Evolutionary conservation across 495 filamentous ascomycete species (phyloP), one percentile per base, ranked within the genome.

Genomic region (Trichoderma parareesei): DNA sequence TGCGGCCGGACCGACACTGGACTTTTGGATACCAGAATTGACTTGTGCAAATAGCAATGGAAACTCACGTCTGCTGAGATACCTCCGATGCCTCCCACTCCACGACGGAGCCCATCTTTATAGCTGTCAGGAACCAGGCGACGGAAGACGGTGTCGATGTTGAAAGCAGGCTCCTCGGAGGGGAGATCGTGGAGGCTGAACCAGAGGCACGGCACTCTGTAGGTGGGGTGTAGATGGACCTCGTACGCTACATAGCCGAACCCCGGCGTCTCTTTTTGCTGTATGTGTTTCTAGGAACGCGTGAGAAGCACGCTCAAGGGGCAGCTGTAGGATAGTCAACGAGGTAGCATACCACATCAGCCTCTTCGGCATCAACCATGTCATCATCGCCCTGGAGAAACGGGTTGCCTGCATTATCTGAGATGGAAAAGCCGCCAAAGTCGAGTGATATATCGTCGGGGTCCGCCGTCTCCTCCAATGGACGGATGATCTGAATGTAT

Each of bases 1-100:
- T 79, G 71, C 33, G 48, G 62, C 43, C 49, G 48, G 38, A 60
- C 38, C 62, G 35, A 62, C n/a, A 37, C 33, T 33, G 44, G n/a
- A 40, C 63, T 70, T 68, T 49, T 1, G 49, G 53, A 57, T 37
- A 57, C 53, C 66, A 76, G 78, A 76, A 85, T 79, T 81, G 73
- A 79, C 74, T 71, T 70, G 60, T 71, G 71, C 76, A 37, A 48
- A 35, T 57, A 57, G 68, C 71, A 62, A 65, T 67, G 64, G 18
- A 62, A 57, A 87, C 87, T 73, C 82, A 92, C 90, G 49, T 85
- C 88, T 70, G 87, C 82, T 67, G 88, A 90, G 72, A 96, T 86
- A 66, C 85, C 90, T 66, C 91, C 91, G 71, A 90, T 83, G 20
- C 85, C 76, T 46, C 89, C 89, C 46, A 82, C 78, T 37, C 61